Base-by-base conservation (phyloP, 108 stramenopile species). In the Fistulifera pelliculosa region DNA sequence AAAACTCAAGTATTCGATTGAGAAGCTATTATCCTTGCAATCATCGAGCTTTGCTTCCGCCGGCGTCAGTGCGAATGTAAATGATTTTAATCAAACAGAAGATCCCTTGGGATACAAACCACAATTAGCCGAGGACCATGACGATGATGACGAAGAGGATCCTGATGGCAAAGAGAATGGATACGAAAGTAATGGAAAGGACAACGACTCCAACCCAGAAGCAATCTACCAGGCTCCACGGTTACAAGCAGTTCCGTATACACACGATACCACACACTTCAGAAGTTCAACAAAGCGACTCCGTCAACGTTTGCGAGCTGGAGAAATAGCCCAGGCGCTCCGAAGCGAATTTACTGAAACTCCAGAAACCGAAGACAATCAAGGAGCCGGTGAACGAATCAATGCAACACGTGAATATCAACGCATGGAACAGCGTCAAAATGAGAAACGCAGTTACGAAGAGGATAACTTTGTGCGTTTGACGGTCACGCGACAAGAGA, bases 311-410 rank as follows among this genome's bases (percentile, higher is more conserved):
- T 43, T 80, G 52, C 79, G 80, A 19, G 69, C 81, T 0, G 77
- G 85, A 35, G 91, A 93, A 61, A 60, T 93, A 19, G 76, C 83
- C 8, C 80, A 81, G 45, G 79, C 85, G 0, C 62, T 93, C 1
- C 75, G 79, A 23, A 62, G 71, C 8, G 71, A 83, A 55, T 85
- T 73, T 63, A 83, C 80, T 5, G 87, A 88, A 56, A 79, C 76
- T 27, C 91, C 85, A 8, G 91, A 93, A 59, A 82, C 82, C 53
- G 87, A 93, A 56, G 91, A 93, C 64, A 67, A 79, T n/a, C 78
- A 77, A 43, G 91, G 91, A 18, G 90, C 86, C 12, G 48, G 51
- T 25, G 58, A 54, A 25, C 47, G 70, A 49, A 69, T 80, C 11
- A 87, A 87, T 13, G 74, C 77, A 54, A 82, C 86, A 47, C 62